These are phyloP conservation scores for Crithidia thermophila DNA, from an alignment of 208 protist genomes.

Conservation along the genomic window DNA sequence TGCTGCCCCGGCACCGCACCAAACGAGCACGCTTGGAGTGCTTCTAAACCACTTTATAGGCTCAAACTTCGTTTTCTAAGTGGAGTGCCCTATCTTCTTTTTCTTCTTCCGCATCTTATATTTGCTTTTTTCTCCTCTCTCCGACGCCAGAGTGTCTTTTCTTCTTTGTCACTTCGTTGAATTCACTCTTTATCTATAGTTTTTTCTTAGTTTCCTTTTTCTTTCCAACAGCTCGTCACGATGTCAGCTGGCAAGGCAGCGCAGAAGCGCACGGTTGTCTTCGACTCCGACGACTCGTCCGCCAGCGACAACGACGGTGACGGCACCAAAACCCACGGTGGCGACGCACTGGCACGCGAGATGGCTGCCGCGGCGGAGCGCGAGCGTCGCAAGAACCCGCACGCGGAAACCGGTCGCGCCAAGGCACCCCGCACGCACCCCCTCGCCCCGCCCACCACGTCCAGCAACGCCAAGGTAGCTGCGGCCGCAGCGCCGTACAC, in stretches of 20 bases:
- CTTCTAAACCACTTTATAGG: no score
- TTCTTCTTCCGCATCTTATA: conserved; percentile 6
- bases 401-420: conserved; percentile 57
- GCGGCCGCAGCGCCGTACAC: conserved; percentile 5
- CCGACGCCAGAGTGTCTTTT: no score
- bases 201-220: background rate
- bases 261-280: conserved; percentile 21
- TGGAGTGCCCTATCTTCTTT: no score
- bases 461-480: background rate
- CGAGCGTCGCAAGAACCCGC: conserved; percentile 65
- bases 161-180: conserved; percentile 6
- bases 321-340: conserved; percentile 2
- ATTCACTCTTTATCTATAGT: no score
- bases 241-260: background rate
- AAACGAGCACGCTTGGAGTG: no score
- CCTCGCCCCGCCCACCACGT: conserved; percentile 10
- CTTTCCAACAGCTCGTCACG: background rate
- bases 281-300: conserved; percentile 41
- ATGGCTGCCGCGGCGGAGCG: conserved; percentile 51
- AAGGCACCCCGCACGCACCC: conserved; percentile 37
- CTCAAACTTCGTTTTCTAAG: no score
- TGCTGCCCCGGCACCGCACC: no score
- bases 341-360: conserved; percentile 40
- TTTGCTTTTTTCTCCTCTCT: background rate
- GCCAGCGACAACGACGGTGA: conserved; percentile 25